Evolutionary conservation across 371 early-diverging fungal species (phyloP).

Genomic region (Choanephora cucurbitarum): DNA sequence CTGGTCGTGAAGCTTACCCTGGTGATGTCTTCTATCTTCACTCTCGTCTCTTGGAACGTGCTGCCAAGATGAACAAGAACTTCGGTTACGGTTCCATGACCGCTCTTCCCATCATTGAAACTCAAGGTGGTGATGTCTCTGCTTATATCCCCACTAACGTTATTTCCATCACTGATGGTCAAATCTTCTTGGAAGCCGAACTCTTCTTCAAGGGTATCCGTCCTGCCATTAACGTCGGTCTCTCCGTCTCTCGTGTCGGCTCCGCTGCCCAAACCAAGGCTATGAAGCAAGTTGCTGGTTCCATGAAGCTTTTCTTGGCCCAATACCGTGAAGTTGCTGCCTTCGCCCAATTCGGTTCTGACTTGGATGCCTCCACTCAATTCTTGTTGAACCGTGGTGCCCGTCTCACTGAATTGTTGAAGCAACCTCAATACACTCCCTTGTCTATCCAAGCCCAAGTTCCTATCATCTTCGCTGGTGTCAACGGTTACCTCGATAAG

Average conservation of each 20-base stretch:
- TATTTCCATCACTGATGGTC: constrained; percentile 98
- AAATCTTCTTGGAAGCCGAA: constrained; percentile 91
- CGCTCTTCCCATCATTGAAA: constrained; percentile 96
- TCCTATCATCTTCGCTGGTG: constrained; percentile 91
- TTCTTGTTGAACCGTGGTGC: constrained; percentile 97
- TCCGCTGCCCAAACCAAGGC: constrained; percentile 98
- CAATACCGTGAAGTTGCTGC: constrained; percentile 99
- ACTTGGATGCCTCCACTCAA: constrained; percentile 96
- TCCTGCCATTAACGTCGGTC: constrained; percentile 98
- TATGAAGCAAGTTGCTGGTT: constrained; percentile 98
- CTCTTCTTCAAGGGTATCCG: constrained; percentile 98
- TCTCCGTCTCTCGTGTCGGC: constrained; percentile 97
- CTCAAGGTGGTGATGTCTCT: constrained; percentile 98
- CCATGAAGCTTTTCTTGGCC: constrained; percentile 96
- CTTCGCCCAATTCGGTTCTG: constrained; percentile 97
- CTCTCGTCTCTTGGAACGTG: constrained; percentile 96
- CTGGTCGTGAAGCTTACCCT: constrained; percentile 97
- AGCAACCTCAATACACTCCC: constrained; percentile 94
- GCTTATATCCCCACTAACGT: constrained; percentile 98
- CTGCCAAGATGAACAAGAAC: constrained; percentile 95
- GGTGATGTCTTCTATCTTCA: constrained; percentile 98
- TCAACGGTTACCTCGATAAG: constrained; percentile 97
- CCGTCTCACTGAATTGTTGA: constrained; percentile 94
- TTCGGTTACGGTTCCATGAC: constrained; percentile 94
- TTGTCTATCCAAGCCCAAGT: constrained; percentile 94